Evolutionary conservation across 1,284 basidiomycete genomes (phyloP).

Genomic region (Ustilago sp.): DNA sequence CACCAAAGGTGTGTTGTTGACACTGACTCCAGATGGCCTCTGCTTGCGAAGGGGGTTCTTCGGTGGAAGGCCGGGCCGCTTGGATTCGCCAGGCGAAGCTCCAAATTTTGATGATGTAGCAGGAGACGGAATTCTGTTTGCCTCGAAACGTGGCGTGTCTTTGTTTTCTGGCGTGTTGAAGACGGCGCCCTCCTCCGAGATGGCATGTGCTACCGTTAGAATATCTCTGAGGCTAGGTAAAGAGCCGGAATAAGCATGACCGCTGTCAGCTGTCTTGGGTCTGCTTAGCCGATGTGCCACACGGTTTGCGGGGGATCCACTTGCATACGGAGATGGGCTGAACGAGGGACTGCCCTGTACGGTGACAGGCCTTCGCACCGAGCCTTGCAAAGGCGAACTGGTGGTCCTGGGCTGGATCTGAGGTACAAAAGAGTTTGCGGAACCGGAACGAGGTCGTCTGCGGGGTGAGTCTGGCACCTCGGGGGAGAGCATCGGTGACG

Average conservation of each 20-base stretch:
- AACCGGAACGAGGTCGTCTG: constrained; percentile 34
- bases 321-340: constrained; percentile 9
- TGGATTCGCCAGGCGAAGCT: constrained; percentile 14
- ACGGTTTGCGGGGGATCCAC: not conserved
- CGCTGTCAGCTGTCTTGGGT: constrained; percentile 36
- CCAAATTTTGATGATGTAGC: not conserved
- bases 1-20: constrained; percentile 17
- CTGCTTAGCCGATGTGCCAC: constrained; percentile 16
- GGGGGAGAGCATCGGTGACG: not conserved
- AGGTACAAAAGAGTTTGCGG: constrained; percentile 19
- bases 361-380: constrained; percentile 14
- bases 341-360: constrained; percentile 19
- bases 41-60: constrained; percentile 52
- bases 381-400: constrained; percentile 29
- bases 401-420: constrained; percentile 49
- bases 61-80: constrained; percentile 42
- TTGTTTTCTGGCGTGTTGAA: constrained; percentile 36
- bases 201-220: constrained; percentile 32
- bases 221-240: constrained; percentile 42
- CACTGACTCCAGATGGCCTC: constrained; percentile 31
- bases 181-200: constrained; percentile 38
- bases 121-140: not conserved
- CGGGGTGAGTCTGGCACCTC: constrained; percentile 16
- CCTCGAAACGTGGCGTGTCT: constrained; percentile 17
- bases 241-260: constrained; percentile 29